Evolutionary conservation across 164 flowering plant genomes (phyloP), one percentile per base, ranked within the genome.

Genomic region (Echeveria elegans): DNA sequence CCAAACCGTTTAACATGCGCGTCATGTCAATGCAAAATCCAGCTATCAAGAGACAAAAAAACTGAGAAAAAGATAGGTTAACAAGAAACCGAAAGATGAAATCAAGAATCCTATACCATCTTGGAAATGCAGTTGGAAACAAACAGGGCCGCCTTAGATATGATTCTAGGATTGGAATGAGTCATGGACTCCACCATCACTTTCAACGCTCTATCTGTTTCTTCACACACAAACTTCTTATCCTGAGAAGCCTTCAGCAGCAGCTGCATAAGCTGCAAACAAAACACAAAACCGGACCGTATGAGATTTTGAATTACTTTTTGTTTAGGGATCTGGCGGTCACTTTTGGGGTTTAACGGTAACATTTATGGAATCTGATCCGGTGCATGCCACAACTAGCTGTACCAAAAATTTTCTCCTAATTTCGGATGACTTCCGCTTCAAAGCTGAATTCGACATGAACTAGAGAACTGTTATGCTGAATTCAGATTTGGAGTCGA

Each of bases 181-280:
- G 98, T 82, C 71, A 93, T 71, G 72, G 75, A 84, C 38, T 79
- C 81, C 50, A 89, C 89, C 89, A 93, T 79, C 47, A 87, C 79
- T 19, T 78, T 74, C 71, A 90, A 77, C 73, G 98, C 89, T 72
- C 70, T 87, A 76, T 84, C 94, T 66, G 97, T 92, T 70, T 90
- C 96, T 79, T 93, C 98, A 68, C 97, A 93, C 21, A 93, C 94
- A 80, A 93, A 93, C 12, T 83, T 79, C 68, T 93, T 93, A 77
- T 90, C 96, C 74, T 93, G 98, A 36, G 98, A 89, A 74, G 98
- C 81, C 77, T 93, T 93, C 43, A 93, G 89, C 68, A 90, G 96
- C 73, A 93, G 89, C 77, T 90, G 98, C 15, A 89, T 75, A 68
- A 93, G 89, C 98, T 90, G 83, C 21, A 12, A 65, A 10, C 50